These are phyloP conservation scores for Prosopis cineraria DNA, from an alignment of 306 rosid genomes.

Conservation along the genomic window DNA sequence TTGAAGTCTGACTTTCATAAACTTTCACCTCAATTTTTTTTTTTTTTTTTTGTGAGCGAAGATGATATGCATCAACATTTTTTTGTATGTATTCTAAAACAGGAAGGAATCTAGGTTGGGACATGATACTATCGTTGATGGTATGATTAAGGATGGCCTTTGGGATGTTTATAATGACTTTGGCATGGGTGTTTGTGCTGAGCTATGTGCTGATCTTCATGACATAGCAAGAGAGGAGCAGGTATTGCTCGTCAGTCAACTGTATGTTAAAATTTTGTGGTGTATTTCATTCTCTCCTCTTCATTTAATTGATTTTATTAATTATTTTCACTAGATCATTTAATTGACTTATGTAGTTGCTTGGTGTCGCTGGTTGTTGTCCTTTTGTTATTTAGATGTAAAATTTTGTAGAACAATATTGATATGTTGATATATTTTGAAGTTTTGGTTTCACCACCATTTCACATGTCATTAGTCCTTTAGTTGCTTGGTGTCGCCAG, in stretches of 20 bases:
- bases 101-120: conserved; percentile 91
- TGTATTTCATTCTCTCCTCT: not conserved
- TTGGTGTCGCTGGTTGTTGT: not conserved
- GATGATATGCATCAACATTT: not conserved
- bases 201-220: conserved; percentile 76
- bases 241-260: conserved; percentile 49
- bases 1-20: not conserved
- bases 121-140: conserved; percentile 83
- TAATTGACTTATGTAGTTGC: not conserved
- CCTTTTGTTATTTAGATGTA: not conserved
- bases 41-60: not conserved
- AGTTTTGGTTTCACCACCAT: conserved; percentile 12
- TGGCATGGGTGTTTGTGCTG: conserved; percentile 90
- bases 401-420: not conserved
- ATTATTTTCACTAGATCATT: conserved; percentile 10
- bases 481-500: not conserved
- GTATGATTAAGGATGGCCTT: conserved; percentile 93
- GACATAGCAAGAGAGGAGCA: conserved; percentile 79
- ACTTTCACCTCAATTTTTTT: not conserved
- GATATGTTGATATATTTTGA: conserved; percentile 13
- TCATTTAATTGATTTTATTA: conserved; percentile 10
- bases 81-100: conserved; percentile 31
- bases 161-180: conserved; percentile 96
- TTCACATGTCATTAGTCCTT: conserved; percentile 28
- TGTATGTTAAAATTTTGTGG: conserved; percentile 15